phyloP scores from a whole-genome alignment of 2,329 filamentous ascomycete species.

The Fusarium metavorans region DNA sequence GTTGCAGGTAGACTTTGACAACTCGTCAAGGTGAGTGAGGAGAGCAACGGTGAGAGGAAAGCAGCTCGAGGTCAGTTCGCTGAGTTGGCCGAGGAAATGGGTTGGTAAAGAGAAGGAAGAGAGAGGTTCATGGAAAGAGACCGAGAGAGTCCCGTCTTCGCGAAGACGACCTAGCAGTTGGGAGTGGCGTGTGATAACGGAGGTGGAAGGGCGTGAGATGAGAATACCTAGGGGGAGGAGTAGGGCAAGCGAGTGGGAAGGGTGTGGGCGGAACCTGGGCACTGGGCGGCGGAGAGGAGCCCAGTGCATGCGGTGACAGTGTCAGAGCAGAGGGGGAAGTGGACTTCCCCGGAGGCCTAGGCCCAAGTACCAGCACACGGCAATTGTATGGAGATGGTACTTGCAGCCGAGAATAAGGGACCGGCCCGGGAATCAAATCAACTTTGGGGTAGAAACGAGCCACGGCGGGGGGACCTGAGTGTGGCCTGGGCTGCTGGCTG shows the following conservation, averaged over 20 bases:
- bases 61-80: conserved; percentile 8
- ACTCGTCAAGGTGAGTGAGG: conserved; percentile 20
- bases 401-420: conserved; percentile 13
- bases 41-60: conserved; percentile 22
- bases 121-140: conserved; percentile 39
- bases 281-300: conserved; percentile 33
- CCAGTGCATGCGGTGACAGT: conserved; percentile 12
- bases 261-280: conserved; percentile 30
- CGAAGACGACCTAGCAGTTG: conserved; percentile 33
- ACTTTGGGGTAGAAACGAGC: conserved; percentile 35
- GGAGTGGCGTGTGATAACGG: conserved; percentile 31
- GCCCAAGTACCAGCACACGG: conserved; percentile 13
- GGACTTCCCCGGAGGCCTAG: conserved; percentile 34
- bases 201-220: conserved; percentile 28
- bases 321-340: conserved; percentile 31
- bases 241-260: conserved; percentile 23
- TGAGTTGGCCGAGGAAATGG: conserved; percentile 8
- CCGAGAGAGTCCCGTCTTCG: conserved; percentile 38
- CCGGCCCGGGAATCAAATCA: conserved; percentile 33
- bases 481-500: conserved; percentile 13
- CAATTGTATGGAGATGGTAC: conserved; percentile 24
- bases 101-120: conserved; percentile 27
- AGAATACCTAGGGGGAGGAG: neutral
- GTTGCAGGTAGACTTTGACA: neutral
- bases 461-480: conserved; percentile 5